Evolutionary conservation across 176 grass and related monocot genomes (phyloP), one percentile per base, ranked within the genome.

Genomic region (Cenchrus purpureus): DNA sequence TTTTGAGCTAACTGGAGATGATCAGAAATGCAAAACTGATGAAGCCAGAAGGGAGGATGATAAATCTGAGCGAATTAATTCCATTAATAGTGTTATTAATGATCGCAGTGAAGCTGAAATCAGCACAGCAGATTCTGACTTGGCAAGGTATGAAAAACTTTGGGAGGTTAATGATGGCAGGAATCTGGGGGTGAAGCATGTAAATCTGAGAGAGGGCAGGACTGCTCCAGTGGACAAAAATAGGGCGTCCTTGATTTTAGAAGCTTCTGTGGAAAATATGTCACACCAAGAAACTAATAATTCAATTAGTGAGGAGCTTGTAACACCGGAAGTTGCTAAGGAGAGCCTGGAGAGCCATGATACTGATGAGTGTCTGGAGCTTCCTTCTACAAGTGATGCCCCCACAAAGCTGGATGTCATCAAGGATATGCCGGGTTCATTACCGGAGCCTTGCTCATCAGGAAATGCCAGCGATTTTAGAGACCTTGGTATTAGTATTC

Each of bases 1-100:
- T 86, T 88, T 90, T 82, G 97, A 96, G 84, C 74, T 96, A 77
- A 89, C 55, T 13, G 82, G 87, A 73, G 49, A 78, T 79, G 83
- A 89, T 34, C 83, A 82, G 76, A 86, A 81, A 74, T 74, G 32
- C 59, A 83, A 66, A 77, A 85, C 19, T 37, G 56, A 68, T 88
- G 68, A 68, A 75, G 68, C 34, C n/a, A 74, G 29, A 17, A 75
- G 9, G 54, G 42, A 66, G 31, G 80, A 66, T 73, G 77, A 43
- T 92, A 79, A 73, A 15, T 68, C 60, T 22, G 52, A 52, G 37
- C 80, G 14, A 82, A 65, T n/a, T 16, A 77, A 80, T 58, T 32
- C 37, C 57, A 59, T 46, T 37, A 74, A 76, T 31, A 73, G 54
- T 50, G 25, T 69, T 45, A 77, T 44, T 17, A 65, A 84, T 66